Conservation (phyloP, 1,284 basidiomycete species). For the Singerocomus inundabilis region DNA sequence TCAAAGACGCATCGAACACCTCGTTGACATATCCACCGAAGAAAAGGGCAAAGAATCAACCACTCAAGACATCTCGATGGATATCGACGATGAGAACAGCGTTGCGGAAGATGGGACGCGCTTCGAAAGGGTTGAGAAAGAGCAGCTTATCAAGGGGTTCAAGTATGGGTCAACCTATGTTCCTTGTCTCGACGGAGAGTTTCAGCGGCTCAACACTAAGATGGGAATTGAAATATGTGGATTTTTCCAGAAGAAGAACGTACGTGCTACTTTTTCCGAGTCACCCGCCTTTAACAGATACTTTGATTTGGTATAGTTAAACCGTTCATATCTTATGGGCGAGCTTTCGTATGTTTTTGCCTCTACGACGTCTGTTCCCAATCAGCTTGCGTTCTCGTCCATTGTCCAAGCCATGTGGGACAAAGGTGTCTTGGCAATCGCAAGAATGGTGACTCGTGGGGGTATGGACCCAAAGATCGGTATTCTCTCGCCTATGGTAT, state of each 20-base stretch:
- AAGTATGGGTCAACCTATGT: conserved; percentile 91
- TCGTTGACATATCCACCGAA: conserved; percentile 41
- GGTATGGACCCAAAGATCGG: conserved; percentile 85
- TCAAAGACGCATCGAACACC: conserved; percentile 58
- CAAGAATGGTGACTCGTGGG: conserved; percentile 76
- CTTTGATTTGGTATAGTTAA: conserved; percentile 50
- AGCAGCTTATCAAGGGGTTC: conserved; percentile 79
- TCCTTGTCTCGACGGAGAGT: conserved; percentile 80
- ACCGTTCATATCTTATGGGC: conserved; percentile 78
- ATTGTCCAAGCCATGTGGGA: conserved; percentile 80
- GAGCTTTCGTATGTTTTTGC: conserved; percentile 90
- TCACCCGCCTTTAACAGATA: background rate
- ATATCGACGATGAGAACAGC: conserved; percentile 31
- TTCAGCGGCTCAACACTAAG: conserved; percentile 65
- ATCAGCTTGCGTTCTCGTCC: conserved; percentile 85
- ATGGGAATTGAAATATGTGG: conserved; percentile 88
- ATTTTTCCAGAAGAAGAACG: conserved; percentile 71
- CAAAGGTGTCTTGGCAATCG: conserved; percentile 69
- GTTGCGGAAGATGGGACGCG: conserved; percentile 35
- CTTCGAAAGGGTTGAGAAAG: conserved; percentile 62
- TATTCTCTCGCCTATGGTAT: conserved; percentile 60
- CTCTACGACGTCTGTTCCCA: conserved; percentile 60
- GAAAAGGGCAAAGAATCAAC: conserved; percentile 26
- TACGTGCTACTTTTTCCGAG: conserved; percentile 34
- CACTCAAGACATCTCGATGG: conserved; percentile 21